Evolutionary conservation across 306 rosid genomes (phyloP).

Genomic region (Hippophae rhamnoides): DNA sequence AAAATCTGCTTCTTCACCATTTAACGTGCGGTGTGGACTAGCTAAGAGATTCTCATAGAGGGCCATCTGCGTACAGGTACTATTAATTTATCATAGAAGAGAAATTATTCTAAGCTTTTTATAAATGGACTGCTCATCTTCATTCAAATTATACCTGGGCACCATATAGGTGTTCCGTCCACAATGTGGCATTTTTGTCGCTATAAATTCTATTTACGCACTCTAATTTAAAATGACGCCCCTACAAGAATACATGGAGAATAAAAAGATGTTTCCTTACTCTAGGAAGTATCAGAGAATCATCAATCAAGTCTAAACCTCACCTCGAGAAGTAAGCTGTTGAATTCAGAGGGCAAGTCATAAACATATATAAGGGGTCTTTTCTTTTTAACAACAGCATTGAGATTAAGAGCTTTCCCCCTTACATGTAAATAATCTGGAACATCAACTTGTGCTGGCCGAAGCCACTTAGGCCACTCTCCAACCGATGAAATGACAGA

Average conservation of each 20-base stretch:
- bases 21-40: constrained; percentile 83
- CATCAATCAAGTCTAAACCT: constrained; percentile 18
- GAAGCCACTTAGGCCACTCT: constrained; percentile 95
- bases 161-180: constrained; percentile 82
- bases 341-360: constrained; percentile 78
- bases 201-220: constrained; percentile 85
- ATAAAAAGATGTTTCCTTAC: constrained; percentile 11
- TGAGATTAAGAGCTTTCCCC: constrained; percentile 39
- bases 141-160: constrained; percentile 59
- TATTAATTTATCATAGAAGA: constrained; percentile 5
- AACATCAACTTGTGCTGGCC: constrained; percentile 68
- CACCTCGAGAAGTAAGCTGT: constrained; percentile 90
- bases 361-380: constrained; percentile 90
- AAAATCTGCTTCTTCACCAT: constrained; percentile 92
- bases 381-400: constrained; percentile 56
- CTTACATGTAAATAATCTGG: constrained; percentile 29
- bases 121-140: constrained; percentile 9
- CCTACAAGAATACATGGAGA: constrained; percentile 39
- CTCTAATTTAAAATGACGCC: constrained; percentile 81
- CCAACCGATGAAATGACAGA: constrained; percentile 52
- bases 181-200: constrained; percentile 52
- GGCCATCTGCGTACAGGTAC: constrained; percentile 55
- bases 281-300: constrained; percentile 12
- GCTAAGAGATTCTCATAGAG: constrained; percentile 80
- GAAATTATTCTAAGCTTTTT: constrained; percentile 9